Evolutionary conservation across 768 basidiomycete genomes (phyloP), one percentile per base, ranked within the genome.

Genomic region (Leccinum longicurvipes): DNA sequence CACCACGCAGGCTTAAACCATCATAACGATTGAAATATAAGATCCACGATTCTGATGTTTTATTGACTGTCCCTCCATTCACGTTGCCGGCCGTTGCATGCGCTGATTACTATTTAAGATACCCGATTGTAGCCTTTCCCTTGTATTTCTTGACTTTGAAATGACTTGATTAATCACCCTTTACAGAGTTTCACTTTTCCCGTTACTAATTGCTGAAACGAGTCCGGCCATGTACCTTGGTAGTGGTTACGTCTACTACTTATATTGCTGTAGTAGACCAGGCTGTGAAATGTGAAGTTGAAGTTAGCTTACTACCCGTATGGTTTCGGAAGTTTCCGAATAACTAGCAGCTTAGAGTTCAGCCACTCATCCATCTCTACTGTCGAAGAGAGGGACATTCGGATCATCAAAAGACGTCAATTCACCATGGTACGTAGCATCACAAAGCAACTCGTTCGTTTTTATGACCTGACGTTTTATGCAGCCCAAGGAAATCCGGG

Each of bases 401-500:
- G 41, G 47, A 34, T 56, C 58, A 50, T 49, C 59, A 52, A 58
- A 28, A 56, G 48, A 60, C 60, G 53, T 62, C 36, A 19, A 39
- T 39, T 48, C 62, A 54, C 52, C 58, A 71, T 71, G 70, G 70
- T 71, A 49, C n/a, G 65, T 27, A 17, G n/a, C 34, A n/a, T 29
- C n/a, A 12, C 32, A 39, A 10, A 27, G 15, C 29, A 21, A n/a
- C 17, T 10, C 23, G 1, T 41, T 17, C 15, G 31, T 15, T 4
- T 36, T 17, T 6, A 4, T 23, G 5, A 21, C 6, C 34, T 61
- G 36, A 69, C 52, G 34, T 48, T 55, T 32, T 32, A 51, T 7
- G 3, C 68, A 98, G 96, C 94, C 96, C 58, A 94, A 97, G 79
- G 91, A 98, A 85, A 87, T 99, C 79, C 82, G 83, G 67, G 95